Base-by-base conservation (phyloP, 805 yeast genomes). In the Barnettozyma siamensis region DNA sequence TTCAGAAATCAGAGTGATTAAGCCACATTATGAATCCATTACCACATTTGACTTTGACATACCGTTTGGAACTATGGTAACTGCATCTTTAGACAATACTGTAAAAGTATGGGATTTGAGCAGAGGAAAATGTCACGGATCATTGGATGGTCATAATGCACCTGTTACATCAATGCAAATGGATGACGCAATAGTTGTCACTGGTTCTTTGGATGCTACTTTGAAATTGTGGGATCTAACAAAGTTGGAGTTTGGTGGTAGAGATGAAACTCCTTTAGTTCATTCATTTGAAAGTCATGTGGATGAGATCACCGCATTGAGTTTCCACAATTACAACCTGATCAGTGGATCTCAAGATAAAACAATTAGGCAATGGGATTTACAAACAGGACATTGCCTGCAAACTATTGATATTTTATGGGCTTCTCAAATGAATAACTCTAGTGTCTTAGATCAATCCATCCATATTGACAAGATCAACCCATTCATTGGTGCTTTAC, bases 51-150 rank as follows among this genome's bases (percentile, higher is more conserved):
- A 80, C 48, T 83, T 83, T 56, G 88, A 83, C 54, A 66, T 73
- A 19, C 91, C 91, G 12, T 83, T 80, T 60, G 89, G 88, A 2
- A 78, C 78, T 1, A 51, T 87, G 59, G 89, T 88, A 2, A 75
- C 89, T 13, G 87, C 95, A 0, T 76, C 88, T 11, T 63, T 78
- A 50, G 95, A 88, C 57, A 85, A 81, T 56, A 76, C 83, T 0
- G 82, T 88, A 4, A 72, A 82, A 48, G 83, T 88, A 5, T 88
- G 96, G 96, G 95, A 88, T 64, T 60, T 83, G 51, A 73, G 81
- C 30, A 67, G 74, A 23, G 72, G 76, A 10, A 67, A 66, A 43
- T 71, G 74, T 37, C 53, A 64, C 20, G 80, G 80, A 2, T 54
- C 66, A 26, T 63, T 83, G 37, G 73, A 67, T 40, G 88, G 88